A percentile compares a stretch with the other conserved stretches of the same genome.
These are phyloP conservation scores for Talaromyces borbonicus DNA, from an alignment of 495 filamentous ascomycete genomes.

Conservation along the genomic window DNA sequence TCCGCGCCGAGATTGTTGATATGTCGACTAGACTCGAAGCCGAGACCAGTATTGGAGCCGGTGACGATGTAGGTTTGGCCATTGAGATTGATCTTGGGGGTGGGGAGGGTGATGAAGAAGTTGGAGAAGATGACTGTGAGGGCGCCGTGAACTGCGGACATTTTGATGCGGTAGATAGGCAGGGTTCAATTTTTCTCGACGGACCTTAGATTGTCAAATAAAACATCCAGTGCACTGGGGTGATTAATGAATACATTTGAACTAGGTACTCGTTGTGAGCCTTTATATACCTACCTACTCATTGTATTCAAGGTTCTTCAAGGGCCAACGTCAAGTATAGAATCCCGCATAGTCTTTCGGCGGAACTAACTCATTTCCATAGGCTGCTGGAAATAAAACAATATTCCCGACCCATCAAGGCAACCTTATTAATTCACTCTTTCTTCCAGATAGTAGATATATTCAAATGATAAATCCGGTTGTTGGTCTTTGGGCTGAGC, in stretches of 20 bases:
- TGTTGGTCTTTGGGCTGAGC: neutral
- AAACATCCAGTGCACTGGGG: no score
- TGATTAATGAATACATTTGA: no score
- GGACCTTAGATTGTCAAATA: no score
- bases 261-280: no score
- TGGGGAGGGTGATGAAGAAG: constrained; percentile 3
- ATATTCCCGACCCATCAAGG: neutral
- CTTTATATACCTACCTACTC: no score
- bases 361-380: neutral
- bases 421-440: neutral
- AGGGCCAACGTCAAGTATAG: no score
- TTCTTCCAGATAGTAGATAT: no score
- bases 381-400: neutral
- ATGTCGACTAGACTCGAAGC: constrained; percentile 35
- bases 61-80: constrained; percentile 43
- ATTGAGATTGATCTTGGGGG: constrained; percentile 10
- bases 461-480: neutral
- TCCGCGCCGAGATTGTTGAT: constrained; percentile 26
- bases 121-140: constrained; percentile 1
- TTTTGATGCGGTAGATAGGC: neutral
- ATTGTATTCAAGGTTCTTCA: neutral
- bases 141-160: neutral
- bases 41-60: constrained; percentile 41
- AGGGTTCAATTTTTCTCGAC: neutral
- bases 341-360: neutral